Base-by-base conservation (phyloP, 192 early-diverging fungal species). In the Podila minutissima region DNA sequence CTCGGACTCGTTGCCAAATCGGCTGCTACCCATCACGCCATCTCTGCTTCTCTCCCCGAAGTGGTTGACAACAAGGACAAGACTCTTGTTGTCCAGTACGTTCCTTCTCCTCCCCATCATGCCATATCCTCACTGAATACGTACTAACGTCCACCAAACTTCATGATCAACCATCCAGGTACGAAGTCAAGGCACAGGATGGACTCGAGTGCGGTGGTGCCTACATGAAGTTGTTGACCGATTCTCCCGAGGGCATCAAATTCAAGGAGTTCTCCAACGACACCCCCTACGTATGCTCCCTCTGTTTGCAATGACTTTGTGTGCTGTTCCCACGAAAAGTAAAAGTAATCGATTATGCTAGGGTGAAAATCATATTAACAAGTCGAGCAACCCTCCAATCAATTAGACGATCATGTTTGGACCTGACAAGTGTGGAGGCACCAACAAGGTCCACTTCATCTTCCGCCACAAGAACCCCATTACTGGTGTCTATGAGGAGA, bases 371-470 rank as follows among this genome's bases (percentile, higher is more conserved):
- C n/a, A 55, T 55, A 55, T 5, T 26, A 55, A 55, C 53, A 55
- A 5, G 6, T n/a, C 20, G 24, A 11, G 53, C 20, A 61, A 28
- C 59, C 11, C 17, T 28, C 5, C 31, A 28, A 31, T 20, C 31
- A 28, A 31, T 26, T 61, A 61, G 59, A 83, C 82, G 41, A 50
- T 89, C 83, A 94, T 97, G 95, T 97, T 97, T 83, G 96, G 96
- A 33, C 96, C 96, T 24, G 96, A 97, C 87, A 89, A 90, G 70
- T 97, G 96, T 85, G 96, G 94, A 38, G 13, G 63, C 35, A 94
- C 92, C 35, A 94, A 95, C 90, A 96, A 95, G 72, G 88, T 97
- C 24, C 96, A 97, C 83, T 91, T 97, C 58, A 97, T 97, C 77
- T 95, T 94, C 87, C 86, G 94, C n/a, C 95, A 97, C 89, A 87